These are phyloP conservation scores for Thraustotheca clavata DNA, from an alignment of 352 stramenopile species.

Conservation along the genomic window DNA sequence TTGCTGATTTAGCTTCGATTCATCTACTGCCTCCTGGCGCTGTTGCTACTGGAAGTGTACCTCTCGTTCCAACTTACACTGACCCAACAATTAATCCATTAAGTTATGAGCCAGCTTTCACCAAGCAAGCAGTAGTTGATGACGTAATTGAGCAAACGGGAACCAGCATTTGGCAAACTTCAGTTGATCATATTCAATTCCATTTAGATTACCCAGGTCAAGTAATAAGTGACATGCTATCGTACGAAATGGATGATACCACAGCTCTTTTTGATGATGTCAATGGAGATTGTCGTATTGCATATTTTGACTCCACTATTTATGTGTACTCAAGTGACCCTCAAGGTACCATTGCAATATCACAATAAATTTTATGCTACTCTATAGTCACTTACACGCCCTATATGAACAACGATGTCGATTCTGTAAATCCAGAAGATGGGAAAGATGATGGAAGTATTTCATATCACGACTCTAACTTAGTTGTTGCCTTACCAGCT, in stretches of 20 bases:
- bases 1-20: constrained; percentile 31
- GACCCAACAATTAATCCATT: constrained; percentile 22
- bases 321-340: constrained; percentile 41
- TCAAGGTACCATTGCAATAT: background rate
- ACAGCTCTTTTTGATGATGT: constrained; percentile 36
- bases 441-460: constrained; percentile 27
- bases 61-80: constrained; percentile 34
- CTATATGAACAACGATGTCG: constrained; percentile 34
- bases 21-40: constrained; percentile 26
- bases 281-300: constrained; percentile 49
- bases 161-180: constrained; percentile 4
- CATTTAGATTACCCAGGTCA: constrained; percentile 31
- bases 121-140: constrained; percentile 30
- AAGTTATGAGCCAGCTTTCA: constrained; percentile 13
- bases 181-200: constrained; percentile 49
- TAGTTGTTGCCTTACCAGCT: background rate
- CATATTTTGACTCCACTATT: constrained; percentile 51
- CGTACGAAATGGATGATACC: constrained; percentile 49
- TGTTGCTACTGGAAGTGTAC: constrained; percentile 24
- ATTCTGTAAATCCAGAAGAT: background rate
- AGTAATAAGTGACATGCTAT: constrained; percentile 50
- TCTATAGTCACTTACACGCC: constrained; percentile 22
- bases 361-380: background rate
- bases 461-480: constrained; percentile 24
- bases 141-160: constrained; percentile 21